phyloP scores from a whole-genome alignment of 73 alveolate genomes.

The Symbiodinium natans region DNA sequence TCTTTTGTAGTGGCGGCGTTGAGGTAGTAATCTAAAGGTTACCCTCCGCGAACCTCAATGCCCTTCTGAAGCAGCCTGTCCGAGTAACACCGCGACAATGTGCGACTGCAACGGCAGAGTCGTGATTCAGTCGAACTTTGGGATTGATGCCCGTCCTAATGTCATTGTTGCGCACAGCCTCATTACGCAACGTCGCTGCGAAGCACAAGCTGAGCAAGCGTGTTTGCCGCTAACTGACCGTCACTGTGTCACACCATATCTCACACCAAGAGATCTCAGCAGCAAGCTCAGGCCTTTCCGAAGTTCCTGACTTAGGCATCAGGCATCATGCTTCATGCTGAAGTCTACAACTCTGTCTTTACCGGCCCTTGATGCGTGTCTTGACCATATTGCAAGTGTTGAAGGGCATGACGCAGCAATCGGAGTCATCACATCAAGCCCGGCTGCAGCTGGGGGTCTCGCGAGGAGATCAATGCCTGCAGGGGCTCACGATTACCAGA shows the following conservation, averaged over 20 bases:
- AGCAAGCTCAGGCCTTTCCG: neutral
- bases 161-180: slow-evolving; percentile 51
- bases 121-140: neutral
- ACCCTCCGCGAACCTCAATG: slow-evolving; percentile 68
- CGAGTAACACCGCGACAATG: too few species aligned
- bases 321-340: neutral
- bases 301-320: neutral
- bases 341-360: neutral
- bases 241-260: too few species aligned
- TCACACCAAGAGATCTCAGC: neutral
- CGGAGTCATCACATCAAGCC: too few species aligned
- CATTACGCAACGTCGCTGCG: neutral
- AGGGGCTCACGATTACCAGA: too few species aligned
- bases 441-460: neutral
- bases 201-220: neutral
- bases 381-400: slow-evolving; percentile 76
- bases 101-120: too few species aligned
- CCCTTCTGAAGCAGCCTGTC: slow-evolving; percentile 89
- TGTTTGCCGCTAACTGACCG: too few species aligned
- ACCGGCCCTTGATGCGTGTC: slow-evolving; percentile 24
- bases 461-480: neutral
- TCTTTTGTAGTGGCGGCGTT: neutral
- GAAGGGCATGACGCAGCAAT: slow-evolving; percentile 83
- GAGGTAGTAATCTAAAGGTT: slow-evolving; percentile 30
- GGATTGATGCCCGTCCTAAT: neutral